These are phyloP conservation scores for Ceratocystis albifundus DNA, from an alignment of 2,329 filamentous ascomycete genomes.

Conservation along the genomic window DNA sequence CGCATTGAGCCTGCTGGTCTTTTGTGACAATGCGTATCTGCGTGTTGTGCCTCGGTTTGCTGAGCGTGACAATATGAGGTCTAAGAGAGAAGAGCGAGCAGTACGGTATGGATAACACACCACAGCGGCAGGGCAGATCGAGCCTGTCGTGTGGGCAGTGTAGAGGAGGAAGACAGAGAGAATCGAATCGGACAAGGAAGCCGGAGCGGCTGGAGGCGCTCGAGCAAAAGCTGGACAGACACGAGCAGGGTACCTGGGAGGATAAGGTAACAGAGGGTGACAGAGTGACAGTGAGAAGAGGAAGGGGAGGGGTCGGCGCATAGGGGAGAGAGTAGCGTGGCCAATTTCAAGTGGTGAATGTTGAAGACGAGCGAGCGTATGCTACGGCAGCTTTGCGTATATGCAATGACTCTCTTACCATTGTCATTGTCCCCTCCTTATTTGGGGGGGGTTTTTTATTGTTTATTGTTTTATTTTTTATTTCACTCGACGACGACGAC, in stretches of 20 bases:
- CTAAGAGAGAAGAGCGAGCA: too few relatives aligned
- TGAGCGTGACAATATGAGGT: too few relatives aligned
- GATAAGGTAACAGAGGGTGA: not conserved
- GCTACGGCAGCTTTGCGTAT: too few relatives aligned
- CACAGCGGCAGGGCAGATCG: too few relatives aligned
- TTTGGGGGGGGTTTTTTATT: too few relatives aligned
- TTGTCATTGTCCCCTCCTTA: not conserved
- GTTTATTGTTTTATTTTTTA: not conserved
- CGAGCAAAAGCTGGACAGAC: conserved; percentile 3
- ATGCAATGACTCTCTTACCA: too few relatives aligned
- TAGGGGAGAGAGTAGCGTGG: not conserved
- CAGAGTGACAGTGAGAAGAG: not conserved
- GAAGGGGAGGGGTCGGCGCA: not conserved
- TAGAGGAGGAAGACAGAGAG: not conserved
- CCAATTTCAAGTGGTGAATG: too few relatives aligned
- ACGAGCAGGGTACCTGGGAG: not conserved
- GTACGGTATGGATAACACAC: too few relatives aligned
- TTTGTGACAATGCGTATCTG: too few relatives aligned
- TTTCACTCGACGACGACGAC: not conserved
- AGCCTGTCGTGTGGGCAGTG: not conserved
- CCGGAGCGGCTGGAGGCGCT: not conserved
- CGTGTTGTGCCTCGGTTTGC: too few relatives aligned
- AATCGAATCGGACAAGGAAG: not conserved
- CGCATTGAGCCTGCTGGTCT: too few relatives aligned
- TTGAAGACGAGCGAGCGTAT: too few relatives aligned